Percentiles rank a stretch among this genome's conserved stretches.
Conservation (phyloP, 148 eudicot species). For the Chenopodium berlandieri region DNA sequence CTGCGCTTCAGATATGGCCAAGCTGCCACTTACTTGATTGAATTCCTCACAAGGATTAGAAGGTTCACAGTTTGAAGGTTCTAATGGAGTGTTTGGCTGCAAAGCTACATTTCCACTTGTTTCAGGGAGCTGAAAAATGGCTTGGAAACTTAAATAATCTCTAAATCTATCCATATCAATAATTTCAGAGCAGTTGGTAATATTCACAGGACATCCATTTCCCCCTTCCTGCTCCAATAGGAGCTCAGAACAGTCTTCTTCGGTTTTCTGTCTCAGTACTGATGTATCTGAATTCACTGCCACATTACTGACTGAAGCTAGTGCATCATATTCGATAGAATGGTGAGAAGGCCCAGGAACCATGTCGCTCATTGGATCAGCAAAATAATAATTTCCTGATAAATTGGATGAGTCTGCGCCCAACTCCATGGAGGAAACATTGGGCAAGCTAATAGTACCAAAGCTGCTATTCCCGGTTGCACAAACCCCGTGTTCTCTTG, state of each 20-base stretch:
- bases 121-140: slow-evolving; percentile 47
- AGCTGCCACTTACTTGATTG: slow-evolving; percentile 34
- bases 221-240: slow-evolving; percentile 27
- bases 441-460: slow-evolving; percentile 42
- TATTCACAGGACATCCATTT: slow-evolving; percentile 31
- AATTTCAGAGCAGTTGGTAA: slow-evolving; percentile 27
- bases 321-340: slow-evolving; percentile 19
- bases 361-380: slow-evolving; percentile 32
- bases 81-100: slow-evolving; percentile 36
- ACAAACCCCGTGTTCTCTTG: slow-evolving; percentile 40
- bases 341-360: slow-evolving; percentile 31
- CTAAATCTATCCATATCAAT: slow-evolving; percentile 34
- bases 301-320: slow-evolving; percentile 10
- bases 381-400: slow-evolving; percentile 36
- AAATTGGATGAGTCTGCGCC: slow-evolving; percentile 45
- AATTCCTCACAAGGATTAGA: slow-evolving; percentile 34
- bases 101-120: slow-evolving; percentile 29
- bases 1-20: slow-evolving; percentile 37
- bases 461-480: slow-evolving; percentile 37
- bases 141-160: slow-evolving; percentile 36
- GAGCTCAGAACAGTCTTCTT: slow-evolving; percentile 34
- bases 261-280: slow-evolving; percentile 22
- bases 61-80: slow-evolving; percentile 41
- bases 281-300: slow-evolving; percentile 30
- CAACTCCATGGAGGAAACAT: slow-evolving; percentile 40